Percentiles rank a stretch among this genome's conserved stretches.
phyloP scores from a whole-genome alignment of 441 rosid genomes.

The Erodium texanum region DNA sequence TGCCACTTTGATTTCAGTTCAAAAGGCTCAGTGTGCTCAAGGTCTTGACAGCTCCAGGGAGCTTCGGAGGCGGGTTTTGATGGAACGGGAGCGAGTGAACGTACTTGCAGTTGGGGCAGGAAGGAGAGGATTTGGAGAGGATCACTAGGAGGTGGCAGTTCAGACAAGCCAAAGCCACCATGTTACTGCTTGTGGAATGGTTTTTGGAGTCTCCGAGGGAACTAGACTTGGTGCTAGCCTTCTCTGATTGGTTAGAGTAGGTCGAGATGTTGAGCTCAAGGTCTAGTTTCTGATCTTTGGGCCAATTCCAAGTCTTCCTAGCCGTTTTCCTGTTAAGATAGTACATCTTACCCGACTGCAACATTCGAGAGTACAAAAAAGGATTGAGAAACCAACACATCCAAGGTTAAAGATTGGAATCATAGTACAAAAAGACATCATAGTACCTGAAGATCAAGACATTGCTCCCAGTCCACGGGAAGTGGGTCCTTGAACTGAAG shows the following conservation, averaged over 20 bases:
- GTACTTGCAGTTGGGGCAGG: conserved; percentile 48
- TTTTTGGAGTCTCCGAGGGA: conserved; percentile 13
- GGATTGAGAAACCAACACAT: no score
- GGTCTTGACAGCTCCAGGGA: conserved; percentile 16
- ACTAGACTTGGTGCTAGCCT: not conserved
- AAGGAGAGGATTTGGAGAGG: conserved; percentile 39
- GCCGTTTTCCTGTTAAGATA: conserved; percentile 38
- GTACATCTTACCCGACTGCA: conserved; percentile 46
- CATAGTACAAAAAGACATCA: not conserved
- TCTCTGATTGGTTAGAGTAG: conserved; percentile 5
- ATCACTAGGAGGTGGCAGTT: conserved; percentile 50
- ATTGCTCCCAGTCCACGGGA: conserved; percentile 46
- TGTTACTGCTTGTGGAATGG: conserved; percentile 19
- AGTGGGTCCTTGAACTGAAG: conserved; percentile 36
- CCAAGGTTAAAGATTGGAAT: no score
- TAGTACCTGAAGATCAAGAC: conserved; percentile 40
- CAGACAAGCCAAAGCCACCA: conserved; percentile 43
- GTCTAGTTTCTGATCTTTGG: conserved; percentile 35
- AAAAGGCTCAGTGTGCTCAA: conserved; percentile 34
- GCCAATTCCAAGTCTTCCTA: conserved; percentile 37
- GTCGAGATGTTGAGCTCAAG: conserved; percentile 39
- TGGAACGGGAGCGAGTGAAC: conserved; percentile 34
- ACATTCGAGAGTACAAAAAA: not conserved
- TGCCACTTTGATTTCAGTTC: conserved; percentile 16
- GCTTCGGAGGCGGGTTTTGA: conserved; percentile 15